Percentiles rank a stretch among this genome's conserved stretches.
Evolutionary conservation across 2,329 filamentous ascomycete genomes (phyloP).

Genomic region (Magnaporthiopsis incrustans): DNA sequence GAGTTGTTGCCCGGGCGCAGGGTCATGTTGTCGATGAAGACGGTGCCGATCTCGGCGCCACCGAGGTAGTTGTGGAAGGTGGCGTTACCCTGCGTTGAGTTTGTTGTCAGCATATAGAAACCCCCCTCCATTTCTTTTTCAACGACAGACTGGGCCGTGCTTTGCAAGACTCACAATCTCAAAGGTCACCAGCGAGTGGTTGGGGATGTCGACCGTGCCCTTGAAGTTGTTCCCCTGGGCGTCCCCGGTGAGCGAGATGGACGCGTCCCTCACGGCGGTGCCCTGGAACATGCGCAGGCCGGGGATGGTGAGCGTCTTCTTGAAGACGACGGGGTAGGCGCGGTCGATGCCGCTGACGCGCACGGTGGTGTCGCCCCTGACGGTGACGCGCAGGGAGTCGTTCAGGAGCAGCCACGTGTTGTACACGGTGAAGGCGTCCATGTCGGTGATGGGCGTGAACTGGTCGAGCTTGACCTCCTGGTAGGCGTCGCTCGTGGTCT

Average conservation of each 20-base stretch:
- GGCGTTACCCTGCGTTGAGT: conserved; percentile 45
- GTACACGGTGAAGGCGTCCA: conserved; percentile 44
- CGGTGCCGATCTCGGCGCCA: conserved; percentile 41
- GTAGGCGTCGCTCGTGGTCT: conserved; percentile 38
- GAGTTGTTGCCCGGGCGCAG: conserved; percentile 52
- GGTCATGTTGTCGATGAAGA: conserved; percentile 49
- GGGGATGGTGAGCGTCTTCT: conserved; percentile 44
- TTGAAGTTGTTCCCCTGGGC: conserved; percentile 48
- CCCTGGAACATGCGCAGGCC: conserved; percentile 49
- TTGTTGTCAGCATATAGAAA: conserved; percentile 6
- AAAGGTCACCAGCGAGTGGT: conserved; percentile 55
- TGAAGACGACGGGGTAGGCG: conserved; percentile 44
- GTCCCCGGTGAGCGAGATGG: conserved; percentile 32
- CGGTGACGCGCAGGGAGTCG: conserved; percentile 39
- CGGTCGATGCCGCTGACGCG: conserved; percentile 40
- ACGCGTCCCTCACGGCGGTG: conserved; percentile 41
- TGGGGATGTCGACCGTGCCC: conserved; percentile 52
- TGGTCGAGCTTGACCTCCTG: conserved; percentile 46
- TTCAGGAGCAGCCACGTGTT: conserved; percentile 45
- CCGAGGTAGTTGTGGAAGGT: conserved; percentile 52
- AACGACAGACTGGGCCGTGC: too few species aligned
- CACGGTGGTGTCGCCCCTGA: conserved; percentile 44
- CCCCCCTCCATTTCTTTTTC: too few species aligned
- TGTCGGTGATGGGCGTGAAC: conserved; percentile 35
- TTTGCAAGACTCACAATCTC: conserved; percentile 43